These are phyloP conservation scores for Cardamine occulta DNA, from an alignment of 345 rosid genomes.

Conservation along the genomic window DNA sequence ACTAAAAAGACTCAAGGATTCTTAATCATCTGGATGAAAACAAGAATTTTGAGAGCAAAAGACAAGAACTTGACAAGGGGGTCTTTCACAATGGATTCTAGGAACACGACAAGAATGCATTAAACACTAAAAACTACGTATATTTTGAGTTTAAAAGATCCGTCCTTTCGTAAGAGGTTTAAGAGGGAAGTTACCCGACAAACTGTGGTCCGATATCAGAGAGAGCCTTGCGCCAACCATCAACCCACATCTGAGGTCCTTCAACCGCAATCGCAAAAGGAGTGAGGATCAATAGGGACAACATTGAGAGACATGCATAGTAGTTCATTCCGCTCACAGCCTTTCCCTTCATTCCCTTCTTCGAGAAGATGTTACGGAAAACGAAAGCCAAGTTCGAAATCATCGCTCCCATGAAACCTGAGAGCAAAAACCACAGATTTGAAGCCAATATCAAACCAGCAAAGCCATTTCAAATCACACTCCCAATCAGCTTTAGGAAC, in stretches of 20 bases:
- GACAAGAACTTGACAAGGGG: conserved; percentile 35
- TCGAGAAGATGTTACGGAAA: conserved; percentile 91
- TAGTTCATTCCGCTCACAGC: conserved; percentile 99
- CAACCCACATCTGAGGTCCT: conserved; percentile 97
- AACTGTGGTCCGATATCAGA: conserved; percentile 85
- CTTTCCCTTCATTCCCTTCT: conserved; percentile 98
- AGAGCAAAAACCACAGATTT: conserved; percentile 18
- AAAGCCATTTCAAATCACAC: not conserved
- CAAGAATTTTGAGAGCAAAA: conserved; percentile 12
- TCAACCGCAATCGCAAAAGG: conserved; percentile 97
- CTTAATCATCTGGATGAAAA: not conserved
- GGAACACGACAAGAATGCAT: conserved; percentile 33
- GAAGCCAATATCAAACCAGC: conserved; percentile 23
- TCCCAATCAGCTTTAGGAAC: not conserved
- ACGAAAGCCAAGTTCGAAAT: conserved; percentile 95
- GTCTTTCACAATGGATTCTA: conserved; percentile 24
- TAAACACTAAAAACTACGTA: not conserved
- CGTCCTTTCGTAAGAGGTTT: not conserved
- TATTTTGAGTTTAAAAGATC: not conserved
- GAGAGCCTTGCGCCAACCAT: conserved; percentile 77
- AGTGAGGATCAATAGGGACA: conserved; percentile 86
- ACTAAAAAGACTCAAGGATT: not conserved
- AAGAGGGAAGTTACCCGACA: conserved; percentile 57
- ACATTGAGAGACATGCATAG: conserved; percentile 93
- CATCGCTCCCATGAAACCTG: conserved; percentile 99